Evolutionary conservation across 2,329 filamentous ascomycete genomes (phyloP), one percentile per base, ranked within the genome.

Genomic region (Aspergillus fumigatus): DNA sequence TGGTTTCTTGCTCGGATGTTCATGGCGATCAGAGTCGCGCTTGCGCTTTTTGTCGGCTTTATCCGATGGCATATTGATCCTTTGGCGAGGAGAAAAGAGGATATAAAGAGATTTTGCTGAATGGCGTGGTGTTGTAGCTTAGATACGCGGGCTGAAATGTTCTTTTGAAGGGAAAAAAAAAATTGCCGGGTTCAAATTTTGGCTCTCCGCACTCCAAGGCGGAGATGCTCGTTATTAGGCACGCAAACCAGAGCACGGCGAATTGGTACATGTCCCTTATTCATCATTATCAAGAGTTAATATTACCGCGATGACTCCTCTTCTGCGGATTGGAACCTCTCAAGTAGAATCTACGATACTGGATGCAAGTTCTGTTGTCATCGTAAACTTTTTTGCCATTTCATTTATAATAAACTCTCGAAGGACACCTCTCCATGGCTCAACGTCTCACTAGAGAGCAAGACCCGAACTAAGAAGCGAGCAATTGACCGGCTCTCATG

Each of bases 1-100:
- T 6, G 74, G 62, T 69, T 80, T 82, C 63, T 82, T 83, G 65
- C 70, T 79, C 2, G 79, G 74, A 21, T 72, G 70, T 9, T 75
- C 77, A 45, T 70, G 72, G 43, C 71, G 73, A 51, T 77, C 75
- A 4, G 75, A 75, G 51, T 70, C 69, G 56, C 80, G 73, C 71
- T 82, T 82, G 62, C 80, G 74, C 73, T 82, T 82, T 66, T 79
- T 81, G 51, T 80, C 77, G 38, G 65, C 57, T 52, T 71, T 71
- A 27, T 67, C 62, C 17, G 64, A 67, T 23, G 67, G 65, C 73
- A 75, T 75, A 52, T 29, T 67, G 48, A 11, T 51, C 40, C 26
- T n/a, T 21, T 38, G 9, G 26, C 9, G 8, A 47, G n/a, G 21
- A 17, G 14, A 19, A 10, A 25, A 23, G 11, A 38, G 25, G 48